Percentiles rank a stretch among this genome's conserved stretches.
Conservation (phyloP, 2,329 filamentous ascomycete genomes). For the Basipetospora chlamydospora region DNA sequence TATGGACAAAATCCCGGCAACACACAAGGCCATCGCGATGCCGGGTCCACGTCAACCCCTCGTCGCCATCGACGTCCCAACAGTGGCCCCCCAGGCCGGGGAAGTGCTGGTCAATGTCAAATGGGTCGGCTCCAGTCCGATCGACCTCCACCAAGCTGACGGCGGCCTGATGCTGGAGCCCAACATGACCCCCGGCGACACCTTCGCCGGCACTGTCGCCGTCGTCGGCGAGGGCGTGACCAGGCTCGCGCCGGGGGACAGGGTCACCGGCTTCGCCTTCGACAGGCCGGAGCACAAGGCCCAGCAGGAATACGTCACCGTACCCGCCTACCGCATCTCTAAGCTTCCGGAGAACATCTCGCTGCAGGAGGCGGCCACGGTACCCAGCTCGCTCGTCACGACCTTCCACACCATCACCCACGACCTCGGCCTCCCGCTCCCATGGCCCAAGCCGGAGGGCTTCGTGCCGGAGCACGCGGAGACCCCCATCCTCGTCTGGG, state of each 20-base stretch:
- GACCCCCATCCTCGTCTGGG: constrained; percentile 33
- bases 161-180: constrained; percentile 41
- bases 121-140: constrained; percentile 45
- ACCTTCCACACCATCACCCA: constrained; percentile 33
- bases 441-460: constrained; percentile 37
- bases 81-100: constrained; percentile 19
- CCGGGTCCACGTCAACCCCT: constrained; percentile 36
- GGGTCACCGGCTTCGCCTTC: constrained; percentile 40
- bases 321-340: constrained; percentile 32
- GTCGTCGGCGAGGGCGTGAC: constrained; percentile 29
- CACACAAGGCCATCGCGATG: constrained; percentile 52
- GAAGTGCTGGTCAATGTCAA: constrained; percentile 39
- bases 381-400: constrained; percentile 39
- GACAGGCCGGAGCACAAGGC: constrained; percentile 30
- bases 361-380: constrained; percentile 31
- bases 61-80: constrained; percentile 38
- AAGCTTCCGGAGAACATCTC: constrained; percentile 27
- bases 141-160: constrained; percentile 48
- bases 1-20: constrained; percentile 39
- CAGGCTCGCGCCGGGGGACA: constrained; percentile 34
- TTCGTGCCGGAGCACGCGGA: constrained; percentile 22
- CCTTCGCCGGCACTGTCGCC: constrained; percentile 36
- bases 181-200: constrained; percentile 33
- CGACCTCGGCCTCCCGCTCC: constrained; percentile 37
- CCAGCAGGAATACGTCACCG: constrained; percentile 40